These are phyloP conservation scores for Psilocybe sp. DNA, from an alignment of 768 basidiomycete genomes.

Conservation along the genomic window DNA sequence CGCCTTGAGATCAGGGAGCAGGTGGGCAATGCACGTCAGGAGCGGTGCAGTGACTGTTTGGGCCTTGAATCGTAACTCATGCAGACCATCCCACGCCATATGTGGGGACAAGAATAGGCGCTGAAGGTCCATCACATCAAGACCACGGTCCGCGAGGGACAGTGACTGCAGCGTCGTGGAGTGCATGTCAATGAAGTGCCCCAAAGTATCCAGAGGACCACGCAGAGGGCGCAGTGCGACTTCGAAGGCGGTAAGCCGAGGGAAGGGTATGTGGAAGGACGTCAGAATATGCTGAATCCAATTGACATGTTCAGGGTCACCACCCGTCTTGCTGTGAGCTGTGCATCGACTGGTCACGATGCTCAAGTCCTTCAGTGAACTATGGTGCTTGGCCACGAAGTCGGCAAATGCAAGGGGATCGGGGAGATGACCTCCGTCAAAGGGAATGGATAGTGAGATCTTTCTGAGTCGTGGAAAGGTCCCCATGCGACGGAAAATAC, in stretches of 20 bases:
- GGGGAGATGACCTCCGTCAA: constrained; percentile 39
- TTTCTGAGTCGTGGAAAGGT: constrained; percentile 36
- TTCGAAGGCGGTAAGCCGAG: constrained; percentile 28
- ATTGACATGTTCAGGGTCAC: constrained; percentile 26
- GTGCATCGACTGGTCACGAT: constrained; percentile 29
- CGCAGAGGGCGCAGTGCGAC: constrained; percentile 39
- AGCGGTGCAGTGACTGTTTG: constrained; percentile 9
- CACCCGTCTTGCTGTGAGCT: constrained; percentile 13
- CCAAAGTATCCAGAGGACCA: constrained; percentile 26
- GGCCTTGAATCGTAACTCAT: constrained; percentile 9
- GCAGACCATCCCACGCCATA: background rate
- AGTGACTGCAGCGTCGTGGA: constrained; percentile 27
- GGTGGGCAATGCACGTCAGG: constrained; percentile 6
- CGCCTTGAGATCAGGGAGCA: constrained; percentile 10
- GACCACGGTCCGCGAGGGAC: constrained; percentile 33
- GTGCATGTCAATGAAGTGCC: constrained; percentile 27
- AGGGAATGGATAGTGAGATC: constrained; percentile 41
- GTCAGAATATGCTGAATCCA: constrained; percentile 42
- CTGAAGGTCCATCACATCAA: constrained; percentile 28
- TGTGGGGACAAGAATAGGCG: constrained; percentile 19
- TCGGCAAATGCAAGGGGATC: constrained; percentile 27
- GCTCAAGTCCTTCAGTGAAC: constrained; percentile 31
- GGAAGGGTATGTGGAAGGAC: constrained; percentile 25
- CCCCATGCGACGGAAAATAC: constrained; percentile 34
- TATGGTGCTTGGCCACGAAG: constrained; percentile 34